phyloP scores from a whole-genome alignment of 495 filamentous ascomycete genomes.

The Massariosphaeria phaeospora region DNA sequence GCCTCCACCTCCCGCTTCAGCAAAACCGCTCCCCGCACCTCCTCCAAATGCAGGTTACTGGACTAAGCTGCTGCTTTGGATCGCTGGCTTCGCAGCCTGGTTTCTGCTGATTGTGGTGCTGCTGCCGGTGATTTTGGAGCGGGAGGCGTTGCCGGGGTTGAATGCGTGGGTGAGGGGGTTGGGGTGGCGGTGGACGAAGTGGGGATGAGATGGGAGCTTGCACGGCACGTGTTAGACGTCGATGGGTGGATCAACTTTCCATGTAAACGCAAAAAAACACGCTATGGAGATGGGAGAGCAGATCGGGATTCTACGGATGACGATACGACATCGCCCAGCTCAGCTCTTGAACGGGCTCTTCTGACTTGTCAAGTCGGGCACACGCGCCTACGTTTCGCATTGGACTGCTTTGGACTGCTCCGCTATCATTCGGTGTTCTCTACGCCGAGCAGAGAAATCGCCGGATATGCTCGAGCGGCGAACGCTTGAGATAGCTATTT shows the following conservation, averaged over 20 bases:
- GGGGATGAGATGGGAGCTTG: too few species aligned
- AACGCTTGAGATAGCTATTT: conserved; percentile 40
- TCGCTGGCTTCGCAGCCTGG: conserved; percentile 7
- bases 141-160: conserved; percentile 21
- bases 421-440: conserved; percentile 42
- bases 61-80: background rate
- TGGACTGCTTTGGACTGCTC: conserved; percentile 46
- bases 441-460: conserved; percentile 43
- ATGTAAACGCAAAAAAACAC: too few species aligned
- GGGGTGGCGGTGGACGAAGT: too few species aligned
- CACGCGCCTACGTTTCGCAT: conserved; percentile 43
- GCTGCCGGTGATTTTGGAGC: conserved; percentile 14
- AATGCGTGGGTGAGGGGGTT: conserved; percentile 6
- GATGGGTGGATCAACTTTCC: too few species aligned
- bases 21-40: background rate
- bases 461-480: conserved; percentile 44
- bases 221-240: too few species aligned
- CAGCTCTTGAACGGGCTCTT: conserved; percentile 22
- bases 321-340: too few species aligned
- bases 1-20: background rate
- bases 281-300: too few species aligned
- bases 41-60: background rate
- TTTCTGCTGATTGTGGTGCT: conserved; percentile 17
- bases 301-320: too few species aligned
- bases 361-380: conserved; percentile 39